A percentile compares a stretch with the other conserved stretches of the same genome.
These are phyloP conservation scores for Pholiota adiposa DNA, from an alignment of 1,284 basidiomycete species.

Conservation along the genomic window DNA sequence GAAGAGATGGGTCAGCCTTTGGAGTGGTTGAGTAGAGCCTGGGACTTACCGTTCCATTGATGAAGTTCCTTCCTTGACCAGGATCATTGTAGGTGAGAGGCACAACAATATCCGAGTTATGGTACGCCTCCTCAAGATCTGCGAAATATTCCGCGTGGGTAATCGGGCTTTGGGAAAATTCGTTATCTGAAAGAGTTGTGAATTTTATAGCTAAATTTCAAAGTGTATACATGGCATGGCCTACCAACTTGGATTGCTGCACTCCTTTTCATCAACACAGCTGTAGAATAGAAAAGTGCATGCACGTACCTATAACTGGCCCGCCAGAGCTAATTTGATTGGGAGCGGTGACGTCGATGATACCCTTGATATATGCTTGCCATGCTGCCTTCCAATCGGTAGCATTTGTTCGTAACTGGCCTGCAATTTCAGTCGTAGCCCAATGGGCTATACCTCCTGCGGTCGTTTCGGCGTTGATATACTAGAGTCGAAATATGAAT, in stretches of 20 bases:
- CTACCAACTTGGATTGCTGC: conserved; percentile 70
- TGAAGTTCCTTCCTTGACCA: conserved; percentile 60
- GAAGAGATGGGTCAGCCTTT: not conserved
- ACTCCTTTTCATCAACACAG: not conserved
- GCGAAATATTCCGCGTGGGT: conserved; percentile 66
- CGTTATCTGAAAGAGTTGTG: conserved; percentile 60
- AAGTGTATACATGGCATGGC: conserved; percentile 19
- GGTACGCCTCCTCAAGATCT: conserved; percentile 62
- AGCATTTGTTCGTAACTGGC: conserved; percentile 69
- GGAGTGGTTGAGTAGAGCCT: not conserved
- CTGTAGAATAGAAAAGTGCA: not conserved
- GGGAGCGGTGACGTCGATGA: conserved; percentile 61
- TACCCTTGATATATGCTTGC: conserved; percentile 68
- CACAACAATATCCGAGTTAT: conserved; percentile 60
- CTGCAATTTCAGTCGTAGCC: conserved; percentile 71
- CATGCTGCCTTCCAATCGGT: conserved; percentile 72
- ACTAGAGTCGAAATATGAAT: conserved; percentile 29
- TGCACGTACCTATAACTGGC: conserved; percentile 68
- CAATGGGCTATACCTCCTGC: conserved; percentile 83
- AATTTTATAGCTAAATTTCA: not conserved
- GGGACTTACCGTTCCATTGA: conserved; percentile 61
- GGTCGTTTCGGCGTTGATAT: conserved; percentile 84
- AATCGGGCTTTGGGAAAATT: conserved; percentile 59
- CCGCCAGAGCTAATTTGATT: conserved; percentile 75
- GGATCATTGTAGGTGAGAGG: conserved; percentile 79